Evolutionary conservation across 768 basidiomycete genomes (phyloP), one percentile per base, ranked within the genome.

Genomic region (Termitomyces bulborhizus): DNA sequence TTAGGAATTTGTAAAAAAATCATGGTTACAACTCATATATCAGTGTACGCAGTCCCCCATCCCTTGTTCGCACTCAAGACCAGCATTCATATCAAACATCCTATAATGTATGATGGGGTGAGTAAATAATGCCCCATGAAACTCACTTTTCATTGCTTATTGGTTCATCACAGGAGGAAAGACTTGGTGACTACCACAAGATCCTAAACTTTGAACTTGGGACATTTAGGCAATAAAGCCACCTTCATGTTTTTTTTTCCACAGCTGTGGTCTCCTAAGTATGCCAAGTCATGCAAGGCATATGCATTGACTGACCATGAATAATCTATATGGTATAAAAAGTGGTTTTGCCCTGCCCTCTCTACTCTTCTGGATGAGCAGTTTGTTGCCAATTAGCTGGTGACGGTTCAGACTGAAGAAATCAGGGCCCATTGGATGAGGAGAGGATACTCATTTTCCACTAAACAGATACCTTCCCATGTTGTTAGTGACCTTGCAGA

Each of bases 231-330:
- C 32, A 27, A 3, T 63, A 55, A 18, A 57, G 54, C 32, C 43
- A 60, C 21, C 39, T 71, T 8, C 60, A 65, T 24, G 57, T n/a
- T 66, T 8, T 60, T 71, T 13, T 66, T 71, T 46, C 69, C 70
- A 0, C 46, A 18, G 1, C 62, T 71, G 6, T 66, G 62, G 47
- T 15, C 41, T 15, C 39, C 51, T 1, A 51, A 56, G 6, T 34
- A 47, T 6, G 21, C 29, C 12, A 34, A 47, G 18, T 6, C 29
- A 1, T 15, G 7, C 1, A 48, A 45, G 1, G 18, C 34, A 13
- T 27, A 56, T 6, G 51, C 34, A 3, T 37, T 65, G 21, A 60
- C 54, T n/a, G 49, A 58, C 26, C 53, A 56, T 3, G 54, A 68
- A 31, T 32, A 36, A 0, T 32, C 29, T 0, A 39, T 54, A 3